phyloP scores from a whole-genome alignment of 768 basidiomycete genomes.

The Suillus sp. region DNA sequence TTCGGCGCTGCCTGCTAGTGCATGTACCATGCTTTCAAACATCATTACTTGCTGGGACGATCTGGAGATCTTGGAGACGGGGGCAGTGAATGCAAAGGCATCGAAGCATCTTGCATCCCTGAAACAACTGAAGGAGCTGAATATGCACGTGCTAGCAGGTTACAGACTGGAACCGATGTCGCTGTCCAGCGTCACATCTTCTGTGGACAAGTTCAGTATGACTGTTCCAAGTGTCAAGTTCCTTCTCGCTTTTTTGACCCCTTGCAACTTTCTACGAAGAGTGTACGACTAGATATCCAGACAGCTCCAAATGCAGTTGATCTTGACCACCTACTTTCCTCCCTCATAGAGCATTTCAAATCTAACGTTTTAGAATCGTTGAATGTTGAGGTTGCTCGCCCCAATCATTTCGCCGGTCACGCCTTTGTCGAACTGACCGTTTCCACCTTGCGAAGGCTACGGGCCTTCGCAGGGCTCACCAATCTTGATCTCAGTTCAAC shows the following conservation, averaged over 20 bases:
- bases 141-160: neutral
- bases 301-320: neutral
- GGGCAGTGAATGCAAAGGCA: neutral
- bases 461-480: neutral
- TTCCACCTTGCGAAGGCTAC: neutral
- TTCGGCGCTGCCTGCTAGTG: neutral
- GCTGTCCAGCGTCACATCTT: neutral
- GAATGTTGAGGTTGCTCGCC: neutral
- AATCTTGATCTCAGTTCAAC: neutral
- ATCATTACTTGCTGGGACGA: neutral
- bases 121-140: neutral
- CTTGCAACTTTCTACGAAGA: conserved; percentile 1
- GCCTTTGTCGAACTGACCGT: too few species aligned
- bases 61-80: neutral
- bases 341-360: neutral
- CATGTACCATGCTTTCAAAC: neutral
- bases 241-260: neutral
- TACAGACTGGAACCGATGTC: neutral
- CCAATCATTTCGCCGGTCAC: neutral
- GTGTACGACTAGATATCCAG: neutral
- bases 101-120: neutral
- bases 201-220: neutral
- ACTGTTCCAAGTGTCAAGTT: neutral
- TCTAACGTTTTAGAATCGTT: neutral
- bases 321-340: neutral